Conservation (phyloP, 768 basidiomycete species). For the Clavulina sp. region DNA sequence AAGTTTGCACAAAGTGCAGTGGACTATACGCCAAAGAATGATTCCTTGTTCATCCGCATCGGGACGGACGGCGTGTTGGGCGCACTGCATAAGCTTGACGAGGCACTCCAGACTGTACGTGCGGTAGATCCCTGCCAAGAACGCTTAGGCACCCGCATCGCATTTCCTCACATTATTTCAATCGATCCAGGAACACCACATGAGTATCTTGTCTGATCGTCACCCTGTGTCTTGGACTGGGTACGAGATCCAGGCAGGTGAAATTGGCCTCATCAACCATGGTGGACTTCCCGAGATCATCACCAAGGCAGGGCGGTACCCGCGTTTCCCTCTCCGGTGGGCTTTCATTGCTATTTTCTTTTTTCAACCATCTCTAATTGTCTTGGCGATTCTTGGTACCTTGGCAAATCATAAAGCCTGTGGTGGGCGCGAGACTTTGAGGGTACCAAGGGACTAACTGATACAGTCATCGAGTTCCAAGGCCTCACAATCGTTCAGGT, state of each 20-base stretch:
- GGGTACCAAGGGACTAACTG: slow-evolving; percentile 56
- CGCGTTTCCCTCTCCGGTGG: slow-evolving; percentile 45
- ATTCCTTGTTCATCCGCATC: slow-evolving; percentile 58
- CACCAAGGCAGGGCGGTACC: slow-evolving; percentile 60
- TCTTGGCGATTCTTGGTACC: not conserved
- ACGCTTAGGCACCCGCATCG: slow-evolving; percentile 36
- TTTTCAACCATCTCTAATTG: slow-evolving; percentile 3
- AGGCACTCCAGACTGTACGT: slow-evolving; percentile 36
- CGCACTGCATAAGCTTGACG: slow-evolving; percentile 54
- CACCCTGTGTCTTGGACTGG: slow-evolving; percentile 57
- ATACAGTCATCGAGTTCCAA: slow-evolving; percentile 63
- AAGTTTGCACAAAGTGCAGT: not conserved
- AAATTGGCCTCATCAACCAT: slow-evolving; percentile 3
- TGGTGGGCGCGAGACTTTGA: slow-evolving; percentile 72
- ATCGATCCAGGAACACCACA: slow-evolving; percentile 49
- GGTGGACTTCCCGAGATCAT: slow-evolving; percentile 68
- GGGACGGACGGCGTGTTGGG: slow-evolving; percentile 45
- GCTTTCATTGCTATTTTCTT: too few relatives aligned
- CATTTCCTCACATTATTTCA: too few relatives aligned
- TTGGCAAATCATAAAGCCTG: slow-evolving; percentile 21
- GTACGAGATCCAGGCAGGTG: slow-evolving; percentile 24
- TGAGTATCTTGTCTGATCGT: slow-evolving; percentile 57
- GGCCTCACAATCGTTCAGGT: slow-evolving; percentile 77
- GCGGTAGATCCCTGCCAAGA: slow-evolving; percentile 23
- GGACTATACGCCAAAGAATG: too few relatives aligned